Evolutionary conservation across 2,329 filamentous ascomycete genomes (phyloP), one percentile per base, ranked within the genome.

Genomic region (Thermoascus crustaceus): DNA sequence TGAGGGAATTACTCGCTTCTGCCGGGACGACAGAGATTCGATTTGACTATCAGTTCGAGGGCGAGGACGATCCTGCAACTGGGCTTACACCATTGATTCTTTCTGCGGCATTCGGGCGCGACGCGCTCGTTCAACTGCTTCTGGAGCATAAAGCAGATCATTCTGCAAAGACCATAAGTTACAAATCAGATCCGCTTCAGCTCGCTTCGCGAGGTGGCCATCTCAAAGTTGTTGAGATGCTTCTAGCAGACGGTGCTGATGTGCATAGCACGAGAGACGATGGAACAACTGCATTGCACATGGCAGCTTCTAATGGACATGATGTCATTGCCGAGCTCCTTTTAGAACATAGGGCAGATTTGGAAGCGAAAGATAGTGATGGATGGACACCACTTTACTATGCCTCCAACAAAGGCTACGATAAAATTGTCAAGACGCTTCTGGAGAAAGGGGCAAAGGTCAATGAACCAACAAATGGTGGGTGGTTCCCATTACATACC

Each of bases 151-250:
- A n/a, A n/a, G n/a, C n/a, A n/a, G n/a, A n/a, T n/a, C n/a, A n/a
- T n/a, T n/a, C n/a, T n/a, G n/a, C n/a, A n/a, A n/a, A n/a, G n/a
- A n/a, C n/a, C n/a, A n/a, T n/a, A n/a, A n/a, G n/a, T n/a, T n/a
- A n/a, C n/a, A n/a, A n/a, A n/a, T n/a, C n/a, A n/a, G n/a, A n/a
- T 4, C 26, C 11, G 26, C 26, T 29, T 7, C 26, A 13, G 14
- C 11, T 13, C 4, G 10, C 40, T 66, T 17, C 37, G 40, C 13
- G 57, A 60, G 42, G 46, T 46, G 26, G 26, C 4, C 10, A 5
- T 14, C 3, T 3, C 7, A 5, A 11, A 17, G 26, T 29, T 4
- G 26, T 29, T 7, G 11, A 29, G 11, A 7, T 29, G 9, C 18
- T 29, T 5, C 26, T 13, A 7, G 26, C 7, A 14, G 18, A 29